Percentiles rank a stretch among this genome's conserved stretches.
phyloP scores from a whole-genome alignment of 768 basidiomycete genomes.

The Boletus tylopilopsis region DNA sequence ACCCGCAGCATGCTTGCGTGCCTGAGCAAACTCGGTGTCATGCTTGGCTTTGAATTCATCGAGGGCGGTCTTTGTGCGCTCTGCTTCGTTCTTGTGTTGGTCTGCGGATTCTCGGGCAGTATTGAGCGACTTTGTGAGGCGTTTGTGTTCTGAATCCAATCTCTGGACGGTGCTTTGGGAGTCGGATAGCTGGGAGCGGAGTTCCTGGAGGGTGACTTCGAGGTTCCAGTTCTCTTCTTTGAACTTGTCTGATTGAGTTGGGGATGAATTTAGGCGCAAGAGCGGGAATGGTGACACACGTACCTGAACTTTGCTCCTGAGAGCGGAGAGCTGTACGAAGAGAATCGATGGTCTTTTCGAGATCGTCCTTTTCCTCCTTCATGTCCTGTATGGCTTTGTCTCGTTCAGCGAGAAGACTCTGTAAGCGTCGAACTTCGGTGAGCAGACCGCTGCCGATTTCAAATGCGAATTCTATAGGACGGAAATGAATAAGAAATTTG shows the following conservation, averaged over 20 bases:
- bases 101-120: conserved; percentile 73
- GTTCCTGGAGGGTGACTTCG: conserved; percentile 88
- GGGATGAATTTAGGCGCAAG: neutral
- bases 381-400: conserved; percentile 91
- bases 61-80: conserved; percentile 58
- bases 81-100: conserved; percentile 81
- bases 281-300: conserved; percentile 17
- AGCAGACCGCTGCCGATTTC: conserved; percentile 94
- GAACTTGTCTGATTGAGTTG: conserved; percentile 66
- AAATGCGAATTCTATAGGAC: conserved; percentile 83
- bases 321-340: conserved; percentile 69
- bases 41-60: conserved; percentile 85
- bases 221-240: conserved; percentile 99
- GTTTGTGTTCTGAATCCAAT: conserved; percentile 79
- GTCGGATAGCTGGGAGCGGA: conserved; percentile 65
- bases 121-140: conserved; percentile 71
- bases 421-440: conserved; percentile 87
- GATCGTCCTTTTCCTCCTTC: conserved; percentile 88
- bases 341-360: conserved; percentile 74
- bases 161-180: conserved; percentile 63
- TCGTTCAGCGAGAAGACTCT: conserved; percentile 85
- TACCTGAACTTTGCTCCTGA: conserved; percentile 80
- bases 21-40: conserved; percentile 91
- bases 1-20: conserved; percentile 82
- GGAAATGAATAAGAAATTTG: conserved; percentile 15